Evolutionary conservation across 139 green algal genomes (phyloP), one percentile per base, ranked within the genome.

Genomic region (Asterochloris erici): DNA sequence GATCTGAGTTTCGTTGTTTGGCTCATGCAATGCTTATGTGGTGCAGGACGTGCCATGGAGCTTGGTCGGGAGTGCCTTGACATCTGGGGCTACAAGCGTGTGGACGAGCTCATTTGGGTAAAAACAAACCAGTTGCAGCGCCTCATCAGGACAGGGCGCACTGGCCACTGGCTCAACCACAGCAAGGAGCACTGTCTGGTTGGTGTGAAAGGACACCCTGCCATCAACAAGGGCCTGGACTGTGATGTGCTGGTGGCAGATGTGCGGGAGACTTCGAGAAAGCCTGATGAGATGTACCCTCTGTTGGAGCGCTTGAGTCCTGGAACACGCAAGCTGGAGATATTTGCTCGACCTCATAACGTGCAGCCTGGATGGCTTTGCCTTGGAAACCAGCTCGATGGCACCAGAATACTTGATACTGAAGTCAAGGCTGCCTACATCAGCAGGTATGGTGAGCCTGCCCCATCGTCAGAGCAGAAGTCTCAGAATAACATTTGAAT

Each of bases 141-240:
- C 63, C 85, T 95, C 68, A 95, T 94, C 79, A 86, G 93, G 75
- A 96, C 93, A 12, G 90, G 90, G 17, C 85, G 90, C 71, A 92
- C 89, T 13, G 94, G 94, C 66, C 93, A 97, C 86, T 97, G 91
- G 92, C 89, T 97, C 14, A 97, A 97, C 85, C 94, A 97, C 89
- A 89, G 78, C 88, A 97, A 97, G 89, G 94, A 96, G 89, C 94
- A 97, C 86, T 97, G 93, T 86, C 88, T 97, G 73, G 90, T 97
- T 63, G 94, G 94, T 21, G 87, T 93, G 74, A 97, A 97, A 85
- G 94, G 94, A 74, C 84, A 82, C 54, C 90, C 90, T n/a, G 27
- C 85, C 54, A 80, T 93, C 74, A 96, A 92, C 68, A 88, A 89
- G 60, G 84, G 89, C 75, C 81, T 96, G 63, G 93, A 97, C 86